Evolutionary conservation across 2,329 filamentous ascomycete species (phyloP), one percentile per base, ranked within the genome.

Genomic region (Septoria petroselini): DNA sequence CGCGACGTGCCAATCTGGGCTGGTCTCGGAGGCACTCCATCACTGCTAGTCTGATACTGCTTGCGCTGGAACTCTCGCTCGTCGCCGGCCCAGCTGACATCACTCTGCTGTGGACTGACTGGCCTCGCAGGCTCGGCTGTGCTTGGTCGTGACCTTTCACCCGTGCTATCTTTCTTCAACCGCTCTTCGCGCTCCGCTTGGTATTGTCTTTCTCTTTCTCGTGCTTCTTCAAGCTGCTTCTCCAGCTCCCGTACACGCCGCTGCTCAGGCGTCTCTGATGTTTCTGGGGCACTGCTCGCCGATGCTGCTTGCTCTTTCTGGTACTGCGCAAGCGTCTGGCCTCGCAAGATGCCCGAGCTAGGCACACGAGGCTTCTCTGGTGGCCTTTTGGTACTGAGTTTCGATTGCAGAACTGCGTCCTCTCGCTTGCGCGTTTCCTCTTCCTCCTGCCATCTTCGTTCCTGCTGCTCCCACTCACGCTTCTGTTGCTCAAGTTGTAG

Each of bases 271-370:
- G 72, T 73, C 53, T 70, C 55, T 7, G 41, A 43, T 14, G 40
- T 60, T 64, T 49, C 62, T 58, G 46, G 68, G 63, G 54, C 75
- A 63, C 59, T 64, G 29, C 66, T 43, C 59, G 66, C 34, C 61
- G 67, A 48, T 41, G 58, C 61, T 7, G 63, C 68, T 65, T 86
- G 82, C 58, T 88, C 84, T 15, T 84, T 82, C 66, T 88, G 85
- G 66, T 95, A 95, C 65, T 95, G 86, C 64, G 87, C 91, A 42
- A 95, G 77, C 61, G 85, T 91, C 65, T 95, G 90, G 2, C 90
- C 90, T 53, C 84, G 85, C 17, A 95, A 75, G 54, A 84, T 81
- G 30, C 78, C 76, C 60, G 54, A 59, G 23, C 60, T 62, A 19
- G 59, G 53, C 39, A 64, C 58, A 31, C 58, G 51, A 21, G 63